Percentiles rank a stretch among this genome's conserved stretches.
Evolutionary conservation across 805 yeast species (phyloP).

Genomic region (Ogataea philodendri): DNA sequence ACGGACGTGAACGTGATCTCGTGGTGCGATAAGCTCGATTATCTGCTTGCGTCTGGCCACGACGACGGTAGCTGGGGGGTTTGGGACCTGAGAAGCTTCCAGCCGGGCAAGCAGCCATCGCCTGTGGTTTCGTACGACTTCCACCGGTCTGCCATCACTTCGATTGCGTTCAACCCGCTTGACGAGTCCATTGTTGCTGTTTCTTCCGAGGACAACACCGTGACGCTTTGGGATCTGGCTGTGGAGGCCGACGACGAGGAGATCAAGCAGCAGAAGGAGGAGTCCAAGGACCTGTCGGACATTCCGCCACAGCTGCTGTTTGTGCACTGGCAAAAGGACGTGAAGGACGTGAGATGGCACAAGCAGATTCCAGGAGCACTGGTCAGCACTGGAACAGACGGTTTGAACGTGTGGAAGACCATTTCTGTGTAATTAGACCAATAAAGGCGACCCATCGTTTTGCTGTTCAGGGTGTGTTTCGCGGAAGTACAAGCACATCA

Average conservation of each 20-base stretch:
- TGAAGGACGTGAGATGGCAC: conserved; percentile 98
- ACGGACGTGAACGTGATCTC: conserved; percentile 93
- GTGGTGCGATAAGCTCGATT: conserved; percentile 87
- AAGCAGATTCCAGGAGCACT: conserved; percentile 94
- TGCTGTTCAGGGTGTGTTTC: conserved; percentile 5
- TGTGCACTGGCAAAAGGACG: conserved; percentile 98
- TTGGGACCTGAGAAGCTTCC: conserved; percentile 92
- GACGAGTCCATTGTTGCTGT: conserved; percentile 97
- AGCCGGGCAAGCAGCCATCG: conserved; percentile 53
- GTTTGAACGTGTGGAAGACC: conserved; percentile 93
- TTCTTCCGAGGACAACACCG: conserved; percentile 94
- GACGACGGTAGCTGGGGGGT: conserved; percentile 98
- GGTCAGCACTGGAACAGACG: conserved; percentile 93
- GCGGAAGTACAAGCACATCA: conserved; percentile 56
- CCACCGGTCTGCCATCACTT: conserved; percentile 91
- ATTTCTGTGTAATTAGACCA: conserved; percentile 65
- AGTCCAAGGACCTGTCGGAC: conserved; percentile 74
- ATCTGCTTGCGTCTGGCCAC: conserved; percentile 90
- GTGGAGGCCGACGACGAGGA: conserved; percentile 99
- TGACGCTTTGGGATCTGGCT: conserved; percentile 95
- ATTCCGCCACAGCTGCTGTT: conserved; percentile 94
- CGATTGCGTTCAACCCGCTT: conserved; percentile 89
- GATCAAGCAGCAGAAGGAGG: conserved; percentile 78
- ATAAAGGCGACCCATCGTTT: conserved; percentile 4
- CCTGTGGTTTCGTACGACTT: conserved; percentile 95